Base-by-base conservation (phyloP, 2,329 filamentous ascomycete species). In the Arthroderma sp. region DNA sequence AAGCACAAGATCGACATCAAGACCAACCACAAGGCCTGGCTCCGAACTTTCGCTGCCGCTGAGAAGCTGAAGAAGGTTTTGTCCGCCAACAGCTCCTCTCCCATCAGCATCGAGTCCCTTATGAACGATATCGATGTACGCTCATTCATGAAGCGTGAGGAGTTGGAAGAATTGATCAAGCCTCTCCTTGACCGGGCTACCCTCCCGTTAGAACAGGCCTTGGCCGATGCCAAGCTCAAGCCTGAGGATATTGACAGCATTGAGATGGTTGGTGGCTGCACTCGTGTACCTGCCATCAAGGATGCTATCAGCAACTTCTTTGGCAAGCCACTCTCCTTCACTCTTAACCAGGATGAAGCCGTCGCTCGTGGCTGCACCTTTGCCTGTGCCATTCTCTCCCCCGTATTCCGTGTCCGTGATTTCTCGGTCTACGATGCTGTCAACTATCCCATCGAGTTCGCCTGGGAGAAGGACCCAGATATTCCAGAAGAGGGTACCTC, bases 31-130 rank as follows among this genome's bases (percentile, higher is more conserved):
- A 94, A 94, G 72, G 91, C 89, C 48, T 78, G 82, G 66, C 80
- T 88, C 54, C 86, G 91, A 64, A 85, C 93, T 56, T 76, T 84
- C 36, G 80, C 86, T 50, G 87, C 85, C 46, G 87, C 88, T 45
- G 91, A 98, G 76, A 95, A 94, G 77, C 72, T 94, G 63, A 98
- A 98, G 82, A 96, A 96, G 80, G 82, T 96, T 45, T 74, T 98
- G 46, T 96, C 89, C 32, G 91, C 91, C 63, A 96, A 96, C 71
- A 83, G 88, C 56, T 77, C 83, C 61, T 87, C 89, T 11, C 86
- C 89, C 41, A 69, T 98, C 66, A 96, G 88, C 74, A 93, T 98
- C 59, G 91, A 98, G 73, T 95, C 88, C 32, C 74, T 98, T 56
- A 96, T 98, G 88, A 93, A 96, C 68, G 91, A 98, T 64, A 73